Conservation (phyloP, 495 filamentous ascomycete genomes). For the Terfezia boudieri region DNA sequence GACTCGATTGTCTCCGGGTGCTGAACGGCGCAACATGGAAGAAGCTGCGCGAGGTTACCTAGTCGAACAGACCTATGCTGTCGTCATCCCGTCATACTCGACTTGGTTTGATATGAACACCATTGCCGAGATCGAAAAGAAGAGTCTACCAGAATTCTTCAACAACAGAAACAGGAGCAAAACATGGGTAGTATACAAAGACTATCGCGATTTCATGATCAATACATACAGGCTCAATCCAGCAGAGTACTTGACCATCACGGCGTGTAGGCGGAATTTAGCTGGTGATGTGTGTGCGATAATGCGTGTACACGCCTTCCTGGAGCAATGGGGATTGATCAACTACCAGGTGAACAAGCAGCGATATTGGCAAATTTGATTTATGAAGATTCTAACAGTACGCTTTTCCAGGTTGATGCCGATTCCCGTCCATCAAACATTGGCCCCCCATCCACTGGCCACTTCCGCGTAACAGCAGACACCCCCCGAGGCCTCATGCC, state of each 20-base stretch:
- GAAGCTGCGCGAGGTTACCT: slow-evolving; percentile 72
- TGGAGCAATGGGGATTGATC: slow-evolving; percentile 98
- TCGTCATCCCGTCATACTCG: slow-evolving; percentile 88
- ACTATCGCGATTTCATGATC: slow-evolving; percentile 98
- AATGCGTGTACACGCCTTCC: slow-evolving; percentile 91
- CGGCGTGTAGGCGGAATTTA: slow-evolving; percentile 86
- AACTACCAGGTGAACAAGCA: slow-evolving; percentile 62
- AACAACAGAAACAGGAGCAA: slow-evolving; percentile 96
- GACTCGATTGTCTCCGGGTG: slow-evolving; percentile 10
- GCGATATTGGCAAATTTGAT: slow-evolving; percentile 12
- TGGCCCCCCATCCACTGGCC: slow-evolving; percentile 87
- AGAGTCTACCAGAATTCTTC: slow-evolving; percentile 89
- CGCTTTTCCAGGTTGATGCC: slow-evolving; percentile 52
- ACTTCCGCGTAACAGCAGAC: slow-evolving; percentile 85
- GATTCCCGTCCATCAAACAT: slow-evolving; percentile 88
- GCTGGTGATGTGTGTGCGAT: slow-evolving; percentile 97
- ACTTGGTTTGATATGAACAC: slow-evolving; percentile 97
- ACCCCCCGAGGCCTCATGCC: slow-evolving; percentile 86
- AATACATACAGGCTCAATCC: slow-evolving; percentile 94
- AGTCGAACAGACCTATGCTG: slow-evolving; percentile 73
- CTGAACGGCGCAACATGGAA: slow-evolving; percentile 53
- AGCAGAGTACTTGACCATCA: slow-evolving; percentile 87
- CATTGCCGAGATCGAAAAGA: slow-evolving; percentile 70
- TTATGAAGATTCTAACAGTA: not conserved
- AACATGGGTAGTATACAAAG: slow-evolving; percentile 90